Evolutionary conservation across 495 filamentous ascomycete genomes (phyloP).

Genomic region (Xylaria scruposa): DNA sequence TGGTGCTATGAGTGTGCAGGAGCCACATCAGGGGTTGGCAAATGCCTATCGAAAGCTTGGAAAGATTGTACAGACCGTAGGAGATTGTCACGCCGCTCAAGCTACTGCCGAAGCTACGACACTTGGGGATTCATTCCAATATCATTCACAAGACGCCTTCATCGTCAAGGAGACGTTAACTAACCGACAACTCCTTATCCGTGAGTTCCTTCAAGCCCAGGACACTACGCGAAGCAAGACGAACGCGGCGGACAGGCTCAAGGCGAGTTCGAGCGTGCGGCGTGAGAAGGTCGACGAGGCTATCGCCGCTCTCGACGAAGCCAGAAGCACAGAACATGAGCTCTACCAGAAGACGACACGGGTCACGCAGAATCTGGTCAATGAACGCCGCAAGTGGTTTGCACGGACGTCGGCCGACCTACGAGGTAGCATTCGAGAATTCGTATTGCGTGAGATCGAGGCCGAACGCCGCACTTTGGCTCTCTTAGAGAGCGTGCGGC

Average conservation of each 20-base stretch:
- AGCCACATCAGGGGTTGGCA: conserved; percentile 84
- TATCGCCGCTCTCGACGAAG: conserved; percentile 86
- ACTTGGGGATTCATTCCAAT: conserved; percentile 89
- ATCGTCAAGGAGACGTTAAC: conserved; percentile 99
- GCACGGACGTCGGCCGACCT: conserved; percentile 83
- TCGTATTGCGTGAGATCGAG: conserved; percentile 93
- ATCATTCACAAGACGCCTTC: conserved; percentile 95
- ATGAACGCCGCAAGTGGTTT: conserved; percentile 92
- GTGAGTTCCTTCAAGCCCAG: conserved; percentile 88
- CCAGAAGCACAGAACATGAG: conserved; percentile 75
- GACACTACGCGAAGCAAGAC: conserved; percentile 78
- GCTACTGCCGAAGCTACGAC: conserved; percentile 96
- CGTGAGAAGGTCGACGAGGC: conserved; percentile 97
- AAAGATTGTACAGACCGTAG: conserved; percentile 87
- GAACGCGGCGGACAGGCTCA: conserved; percentile 85
- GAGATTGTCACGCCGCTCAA: conserved; percentile 97
- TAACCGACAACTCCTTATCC: conserved; percentile 97
- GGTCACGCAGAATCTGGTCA: conserved; percentile 86
- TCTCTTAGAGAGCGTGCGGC: conserved; percentile 87
- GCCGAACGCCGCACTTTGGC: conserved; percentile 91
- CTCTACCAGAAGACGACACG: conserved; percentile 82
- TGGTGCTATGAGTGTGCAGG: conserved; percentile 81
- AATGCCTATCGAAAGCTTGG: conserved; percentile 95
- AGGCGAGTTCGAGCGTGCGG: conserved; percentile 79
- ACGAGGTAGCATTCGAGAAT: conserved; percentile 82